Evolutionary conservation across 1,284 basidiomycete species (phyloP).

Genomic region (Phlebopus sp.): DNA sequence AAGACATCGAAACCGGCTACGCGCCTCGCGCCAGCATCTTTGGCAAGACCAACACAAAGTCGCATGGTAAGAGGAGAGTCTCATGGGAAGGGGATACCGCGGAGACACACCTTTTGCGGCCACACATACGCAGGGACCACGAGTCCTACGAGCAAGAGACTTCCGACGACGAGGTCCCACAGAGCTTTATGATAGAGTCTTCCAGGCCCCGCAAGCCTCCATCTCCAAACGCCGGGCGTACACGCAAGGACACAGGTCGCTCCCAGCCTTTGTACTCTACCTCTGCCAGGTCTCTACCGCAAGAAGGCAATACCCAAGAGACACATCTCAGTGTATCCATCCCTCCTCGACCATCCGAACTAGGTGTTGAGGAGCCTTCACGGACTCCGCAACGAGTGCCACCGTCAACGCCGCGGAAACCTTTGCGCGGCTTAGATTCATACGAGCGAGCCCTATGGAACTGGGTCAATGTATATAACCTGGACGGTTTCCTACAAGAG

Average conservation of each 20-base stretch:
- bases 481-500: conserved; percentile 93
- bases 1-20: conserved; percentile 52
- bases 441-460: conserved; percentile 94
- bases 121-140: conserved; percentile 66
- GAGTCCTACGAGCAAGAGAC: conserved; percentile 54
- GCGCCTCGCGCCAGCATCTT: conserved; percentile 31
- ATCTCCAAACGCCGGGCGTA: conserved; percentile 25
- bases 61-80: conserved; percentile 49
- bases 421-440: conserved; percentile 72
- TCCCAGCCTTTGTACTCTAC: conserved; percentile 48
- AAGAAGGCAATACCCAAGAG: conserved; percentile 35
- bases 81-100: conserved; percentile 55
- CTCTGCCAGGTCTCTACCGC: conserved; percentile 41
- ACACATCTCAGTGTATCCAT: conserved; percentile 38
- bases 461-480: conserved; percentile 98
- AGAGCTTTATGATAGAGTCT: conserved; percentile 80
- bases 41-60: conserved; percentile 30
- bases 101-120: conserved; percentile 54
- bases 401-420: conserved; percentile 42
- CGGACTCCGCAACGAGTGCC: conserved; percentile 21
- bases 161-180: conserved; percentile 78
- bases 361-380: conserved; percentile 39
- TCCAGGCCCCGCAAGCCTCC: conserved; percentile 33
- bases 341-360: conserved; percentile 68
- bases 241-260: conserved; percentile 39